Percentiles rank a stretch among this genome's conserved stretches.
These are phyloP conservation scores for Aspergillus udagawae DNA, from an alignment of 2,329 filamentous ascomycete species.

Conservation along the genomic window DNA sequence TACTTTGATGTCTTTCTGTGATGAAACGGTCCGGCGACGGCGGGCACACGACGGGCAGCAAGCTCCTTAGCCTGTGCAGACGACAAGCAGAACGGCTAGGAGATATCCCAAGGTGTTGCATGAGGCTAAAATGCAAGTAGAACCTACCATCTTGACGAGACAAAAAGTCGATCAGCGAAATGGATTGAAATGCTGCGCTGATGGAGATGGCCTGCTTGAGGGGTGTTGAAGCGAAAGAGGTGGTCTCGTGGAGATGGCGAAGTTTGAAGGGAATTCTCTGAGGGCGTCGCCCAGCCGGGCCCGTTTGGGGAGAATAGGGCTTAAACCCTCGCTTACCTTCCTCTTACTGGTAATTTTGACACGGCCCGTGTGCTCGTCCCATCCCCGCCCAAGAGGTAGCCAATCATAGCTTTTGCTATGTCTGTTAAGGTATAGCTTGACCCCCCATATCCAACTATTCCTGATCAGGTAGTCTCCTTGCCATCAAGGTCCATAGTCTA, in stretches of 20 bases:
- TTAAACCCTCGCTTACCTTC: conserved; percentile 38
- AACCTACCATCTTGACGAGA: conserved; percentile 44
- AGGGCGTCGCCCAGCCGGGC: conserved; percentile 19
- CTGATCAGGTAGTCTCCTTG: not conserved
- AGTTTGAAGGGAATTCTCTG: conserved; percentile 32
- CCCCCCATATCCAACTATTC: not conserved
- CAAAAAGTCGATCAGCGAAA: conserved; percentile 39
- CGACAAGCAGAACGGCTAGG: not conserved
- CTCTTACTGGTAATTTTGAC: conserved; percentile 18
- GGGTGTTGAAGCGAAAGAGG: conserved; percentile 29
- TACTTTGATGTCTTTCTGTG: conserved; percentile 2
- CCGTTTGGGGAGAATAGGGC: conserved; percentile 31
- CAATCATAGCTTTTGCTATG: not conserved
- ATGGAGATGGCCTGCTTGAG: conserved; percentile 39
- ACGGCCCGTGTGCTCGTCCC: not conserved
- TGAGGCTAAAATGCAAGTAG: conserved; percentile 3
- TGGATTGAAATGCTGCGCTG: conserved; percentile 36
- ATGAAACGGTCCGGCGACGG: conserved; percentile 8
- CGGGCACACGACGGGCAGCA: conserved; percentile 6
- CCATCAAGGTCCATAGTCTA: not conserved
- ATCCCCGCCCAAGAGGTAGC: not conserved
- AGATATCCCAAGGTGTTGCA: not conserved
- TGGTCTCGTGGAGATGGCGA: conserved; percentile 32
- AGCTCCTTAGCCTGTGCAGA: not conserved
- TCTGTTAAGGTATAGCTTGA: not conserved